Base-by-base conservation (phyloP, 2,329 filamentous ascomycete species). In the Berkeleyomyces rouxiae region DNA sequence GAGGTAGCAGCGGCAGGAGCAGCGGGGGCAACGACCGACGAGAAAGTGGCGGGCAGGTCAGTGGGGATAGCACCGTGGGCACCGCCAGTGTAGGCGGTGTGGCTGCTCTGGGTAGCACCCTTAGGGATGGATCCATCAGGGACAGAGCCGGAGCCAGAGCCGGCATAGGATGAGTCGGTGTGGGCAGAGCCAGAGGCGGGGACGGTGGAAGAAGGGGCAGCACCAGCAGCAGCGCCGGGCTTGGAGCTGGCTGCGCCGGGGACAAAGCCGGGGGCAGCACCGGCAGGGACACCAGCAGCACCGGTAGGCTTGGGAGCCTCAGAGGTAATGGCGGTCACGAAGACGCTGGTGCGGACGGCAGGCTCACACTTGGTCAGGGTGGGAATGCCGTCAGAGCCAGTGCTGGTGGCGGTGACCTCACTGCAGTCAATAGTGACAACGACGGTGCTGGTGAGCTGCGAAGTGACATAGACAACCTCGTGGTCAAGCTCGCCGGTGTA, bases 381-480 rank as follows among this genome's bases (percentile, higher is more conserved):
- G 7, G 31, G 16, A 16, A 51, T 31, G 16, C 47, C 47, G 33
- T 51, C 4, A 4, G 47, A 5, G 11, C 47, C 47, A 31, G 47
- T 55, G 31, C 44, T 46, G 31, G 58, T 37, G 23, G 57, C 60
- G 58, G 51, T 57, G 16, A 51, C 33, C 51, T 43, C 36, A 39
- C 58, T 64, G 58, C 49, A 43, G 51, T 43, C 53, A 36, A 59
- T 53, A n/a, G 44, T 59, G 11, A 46, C 53, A 44, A 59, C 57
- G 3, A 59, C 37, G 16, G 62, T 61, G 39, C 9, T 36, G 5
- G 49, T 39, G 16, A 40, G 16, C 39, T 62, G 40, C n/a, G 16
- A 59, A 11, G 47, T 51, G 31, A 51, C 47, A 7, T 51, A 36
- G 23, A 51, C 23, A 2, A 36, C 4, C 3, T 51, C 47, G 7